phyloP scores from a whole-genome alignment of 768 basidiomycete genomes.

The Lentinula guzmanii region DNA sequence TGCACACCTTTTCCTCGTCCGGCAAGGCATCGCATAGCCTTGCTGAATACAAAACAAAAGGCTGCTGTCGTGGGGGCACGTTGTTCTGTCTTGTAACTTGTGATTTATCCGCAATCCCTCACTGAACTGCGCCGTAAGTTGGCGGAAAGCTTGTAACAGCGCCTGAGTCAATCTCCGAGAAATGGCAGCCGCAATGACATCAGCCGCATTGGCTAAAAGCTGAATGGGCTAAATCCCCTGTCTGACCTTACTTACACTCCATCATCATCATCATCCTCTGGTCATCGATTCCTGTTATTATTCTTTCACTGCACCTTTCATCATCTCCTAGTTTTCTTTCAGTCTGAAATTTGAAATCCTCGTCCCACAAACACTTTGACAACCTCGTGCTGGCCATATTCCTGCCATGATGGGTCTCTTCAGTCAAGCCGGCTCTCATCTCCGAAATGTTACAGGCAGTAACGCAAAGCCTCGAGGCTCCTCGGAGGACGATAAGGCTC shows the following conservation, averaged over 20 bases:
- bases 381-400: conserved; percentile 13
- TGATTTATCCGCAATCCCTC: too few species aligned
- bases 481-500: conserved; percentile 62
- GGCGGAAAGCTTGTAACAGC: not conserved
- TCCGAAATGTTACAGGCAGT: conserved; percentile 27
- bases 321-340: not conserved
- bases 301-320: not conserved
- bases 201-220: not conserved
- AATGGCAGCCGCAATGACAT: not conserved
- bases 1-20: not conserved
- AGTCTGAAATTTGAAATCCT: not conserved
- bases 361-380: not conserved
- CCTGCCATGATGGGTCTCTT: conserved; percentile 79
- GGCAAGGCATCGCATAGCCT: too few species aligned
- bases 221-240: not conserved
- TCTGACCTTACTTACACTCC: not conserved
- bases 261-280: not conserved
- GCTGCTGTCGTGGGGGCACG: too few species aligned
- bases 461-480: conserved; percentile 54
- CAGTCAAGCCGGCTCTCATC: conserved; percentile 58
- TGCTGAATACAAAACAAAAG: too few species aligned
- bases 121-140: not conserved
- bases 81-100: too few species aligned
- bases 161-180: not conserved
- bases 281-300: not conserved